Evolutionary conservation across 1,284 basidiomycete species (phyloP).

Genomic region (Cryptococcus hybrid): DNA sequence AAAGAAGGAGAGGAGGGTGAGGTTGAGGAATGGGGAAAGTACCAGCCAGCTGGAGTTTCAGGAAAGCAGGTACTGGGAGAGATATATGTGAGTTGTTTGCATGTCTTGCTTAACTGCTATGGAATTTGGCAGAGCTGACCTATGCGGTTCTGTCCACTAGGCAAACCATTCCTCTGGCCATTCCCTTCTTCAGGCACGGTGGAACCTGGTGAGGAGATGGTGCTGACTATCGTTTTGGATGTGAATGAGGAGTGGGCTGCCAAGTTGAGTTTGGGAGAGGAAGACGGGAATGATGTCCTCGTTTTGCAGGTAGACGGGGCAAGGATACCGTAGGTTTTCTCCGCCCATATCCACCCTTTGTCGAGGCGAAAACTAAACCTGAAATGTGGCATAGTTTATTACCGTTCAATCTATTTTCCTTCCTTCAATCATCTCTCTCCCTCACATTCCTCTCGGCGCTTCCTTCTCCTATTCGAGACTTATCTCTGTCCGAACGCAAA

Average conservation of each 20-base stretch:
- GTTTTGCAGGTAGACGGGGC: slow-evolving; percentile 32
- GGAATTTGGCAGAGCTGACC: too few species aligned
- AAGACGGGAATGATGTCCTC: slow-evolving; percentile 40
- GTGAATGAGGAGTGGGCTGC: slow-evolving; percentile 28
- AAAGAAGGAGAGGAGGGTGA: slow-evolving; percentile 17
- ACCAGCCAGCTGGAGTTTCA: slow-evolving; percentile 34
- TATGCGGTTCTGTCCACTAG: slow-evolving; percentile 13
- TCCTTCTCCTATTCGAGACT: slow-evolving; percentile 18
- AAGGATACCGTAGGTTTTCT: neutral
- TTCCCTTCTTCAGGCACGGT: slow-evolving; percentile 31
- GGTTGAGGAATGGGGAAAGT: slow-evolving; percentile 35
- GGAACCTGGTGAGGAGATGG: slow-evolving; percentile 20
- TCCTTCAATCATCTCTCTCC: slow-evolving; percentile 31
- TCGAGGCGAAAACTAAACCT: neutral
- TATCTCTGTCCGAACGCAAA: slow-evolving; percentile 27
- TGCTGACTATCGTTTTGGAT: slow-evolving; percentile 22
- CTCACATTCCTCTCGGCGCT: slow-evolving; percentile 27
- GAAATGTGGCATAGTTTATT: slow-evolving; percentile 27
- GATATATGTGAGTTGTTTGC: slow-evolving; percentile 24
- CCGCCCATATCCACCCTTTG: slow-evolving; percentile 14
- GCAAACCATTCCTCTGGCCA: slow-evolving; percentile 38
- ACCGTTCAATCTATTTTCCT: slow-evolving; percentile 34
- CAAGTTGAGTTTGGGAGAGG: slow-evolving; percentile 23
- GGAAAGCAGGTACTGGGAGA: slow-evolving; percentile 28
- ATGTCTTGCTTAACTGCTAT: too few species aligned